phyloP scores from a whole-genome alignment of 148 eudicot species.

The Chenopodium album region DNA sequence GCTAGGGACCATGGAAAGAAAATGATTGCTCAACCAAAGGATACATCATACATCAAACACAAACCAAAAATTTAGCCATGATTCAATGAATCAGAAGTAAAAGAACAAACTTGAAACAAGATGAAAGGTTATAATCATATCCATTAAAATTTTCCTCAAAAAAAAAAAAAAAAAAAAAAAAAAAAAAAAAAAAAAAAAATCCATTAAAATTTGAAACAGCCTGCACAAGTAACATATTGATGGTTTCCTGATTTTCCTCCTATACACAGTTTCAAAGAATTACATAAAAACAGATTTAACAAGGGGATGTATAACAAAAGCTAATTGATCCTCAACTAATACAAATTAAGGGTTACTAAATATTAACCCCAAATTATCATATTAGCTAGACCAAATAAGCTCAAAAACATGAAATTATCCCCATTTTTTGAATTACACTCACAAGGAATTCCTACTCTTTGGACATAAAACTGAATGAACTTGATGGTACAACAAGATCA shows the following conservation, averaged over 20 bases:
- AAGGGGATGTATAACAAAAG: conserved; percentile 17
- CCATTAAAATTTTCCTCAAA: neutral
- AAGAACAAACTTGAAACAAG: neutral
- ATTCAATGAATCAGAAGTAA: neutral
- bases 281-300: conserved; percentile 15
- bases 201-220: conserved; percentile 8
- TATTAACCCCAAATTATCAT: conserved; percentile 16
- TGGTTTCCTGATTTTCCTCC: neutral
- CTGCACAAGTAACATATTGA: conserved; percentile 27
- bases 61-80: conserved; percentile 11
- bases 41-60: neutral
- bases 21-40: neutral
- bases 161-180: no score
- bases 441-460: neutral
- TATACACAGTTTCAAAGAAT: conserved; percentile 31
- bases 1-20: neutral
- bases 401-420: conserved; percentile 24
- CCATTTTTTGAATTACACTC: neutral
- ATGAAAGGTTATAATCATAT: neutral
- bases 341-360: conserved; percentile 2
- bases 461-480: neutral
- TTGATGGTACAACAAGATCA: conserved; percentile 16
- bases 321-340: conserved; percentile 15
- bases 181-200: neutral
- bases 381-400: conserved; percentile 16